A percentile compares a stretch with the other conserved stretches of the same genome.
Conservation (phyloP, 495 filamentous ascomycete species). For the Neurospora sp. region DNA sequence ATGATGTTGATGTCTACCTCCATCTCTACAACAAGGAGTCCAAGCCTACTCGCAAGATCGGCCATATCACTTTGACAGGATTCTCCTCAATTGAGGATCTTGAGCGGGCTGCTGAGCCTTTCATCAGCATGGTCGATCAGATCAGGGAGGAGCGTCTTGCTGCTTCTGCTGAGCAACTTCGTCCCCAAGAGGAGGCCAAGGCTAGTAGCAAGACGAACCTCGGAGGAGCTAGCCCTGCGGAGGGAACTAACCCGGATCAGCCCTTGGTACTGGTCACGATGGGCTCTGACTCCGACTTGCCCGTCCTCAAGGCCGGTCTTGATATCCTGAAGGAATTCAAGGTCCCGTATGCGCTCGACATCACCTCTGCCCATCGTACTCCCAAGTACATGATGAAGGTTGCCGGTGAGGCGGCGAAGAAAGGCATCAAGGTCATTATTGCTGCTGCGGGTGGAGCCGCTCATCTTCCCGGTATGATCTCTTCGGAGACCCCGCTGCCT, state of each 20-base stretch:
- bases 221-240: neutral
- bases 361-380: conserved; percentile 92
- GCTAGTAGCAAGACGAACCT: neutral
- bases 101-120: conserved; percentile 56
- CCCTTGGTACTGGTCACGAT: conserved; percentile 76
- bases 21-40: conserved; percentile 92
- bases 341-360: conserved; percentile 66
- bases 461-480: conserved; percentile 86
- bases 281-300: conserved; percentile 91
- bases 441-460: conserved; percentile 90
- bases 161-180: conserved; percentile 13
- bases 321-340: conserved; percentile 65
- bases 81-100: conserved; percentile 59
- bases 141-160: conserved; percentile 50
- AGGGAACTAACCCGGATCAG: conserved; percentile 11
- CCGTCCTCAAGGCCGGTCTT: conserved; percentile 64
- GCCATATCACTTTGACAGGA: conserved; percentile 70
- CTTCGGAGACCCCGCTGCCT: conserved; percentile 75
- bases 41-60: conserved; percentile 85
- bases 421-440: conserved; percentile 82
- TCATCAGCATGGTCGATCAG: conserved; percentile 54
- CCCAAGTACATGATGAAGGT: conserved; percentile 73
- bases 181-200: conserved; percentile 12
- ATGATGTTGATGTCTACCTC: conserved; percentile 39
- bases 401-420: conserved; percentile 53